Percentiles rank a stretch among this genome's conserved stretches.
These are phyloP conservation scores for Penicillium paneum DNA, from an alignment of 2,329 filamentous ascomycete genomes.

Conservation along the genomic window DNA sequence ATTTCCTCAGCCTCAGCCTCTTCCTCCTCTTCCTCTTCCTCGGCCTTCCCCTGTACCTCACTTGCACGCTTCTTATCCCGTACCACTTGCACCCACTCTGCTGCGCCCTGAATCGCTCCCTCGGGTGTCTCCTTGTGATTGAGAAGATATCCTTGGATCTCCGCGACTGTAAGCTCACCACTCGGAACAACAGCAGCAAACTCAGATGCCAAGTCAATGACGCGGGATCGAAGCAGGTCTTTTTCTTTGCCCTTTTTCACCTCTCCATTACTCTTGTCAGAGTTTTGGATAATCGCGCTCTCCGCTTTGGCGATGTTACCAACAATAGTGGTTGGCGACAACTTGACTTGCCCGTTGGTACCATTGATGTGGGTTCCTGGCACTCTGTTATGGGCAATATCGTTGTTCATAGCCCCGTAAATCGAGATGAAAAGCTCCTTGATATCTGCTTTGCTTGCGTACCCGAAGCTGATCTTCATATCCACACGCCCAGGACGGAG, in stretches of 20 bases:
- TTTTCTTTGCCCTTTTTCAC: neutral
- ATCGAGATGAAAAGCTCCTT: constrained; percentile 42
- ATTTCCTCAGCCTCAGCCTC: neutral
- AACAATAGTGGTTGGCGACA: neutral
- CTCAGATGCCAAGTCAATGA: constrained; percentile 25
- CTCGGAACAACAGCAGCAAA: constrained; percentile 35
- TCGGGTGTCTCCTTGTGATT: constrained; percentile 35
- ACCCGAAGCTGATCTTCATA: constrained; percentile 57
- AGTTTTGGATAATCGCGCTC: neutral
- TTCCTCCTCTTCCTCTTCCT: constrained; percentile 4
- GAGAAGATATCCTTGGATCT: constrained; percentile 43
- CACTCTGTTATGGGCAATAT: constrained; percentile 17
- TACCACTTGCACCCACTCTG: constrained; percentile 29
- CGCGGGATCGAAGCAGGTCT: constrained; percentile 14
- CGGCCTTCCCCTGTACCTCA: constrained; percentile 6
- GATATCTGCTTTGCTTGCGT: constrained; percentile 36
- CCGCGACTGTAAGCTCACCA: constrained; percentile 39
- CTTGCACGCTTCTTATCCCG: constrained; percentile 26
- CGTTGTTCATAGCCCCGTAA: constrained; percentile 33
- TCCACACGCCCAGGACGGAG: constrained; percentile 67
- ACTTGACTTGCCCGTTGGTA: constrained; percentile 2
- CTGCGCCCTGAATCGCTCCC: constrained; percentile 30
- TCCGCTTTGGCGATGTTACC: constrained; percentile 4
- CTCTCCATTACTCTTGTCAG: neutral
- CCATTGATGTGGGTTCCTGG: constrained; percentile 4